Conservation (phyloP, 2,329 filamentous ascomycete species). For the Fusarium goolgardi region DNA sequence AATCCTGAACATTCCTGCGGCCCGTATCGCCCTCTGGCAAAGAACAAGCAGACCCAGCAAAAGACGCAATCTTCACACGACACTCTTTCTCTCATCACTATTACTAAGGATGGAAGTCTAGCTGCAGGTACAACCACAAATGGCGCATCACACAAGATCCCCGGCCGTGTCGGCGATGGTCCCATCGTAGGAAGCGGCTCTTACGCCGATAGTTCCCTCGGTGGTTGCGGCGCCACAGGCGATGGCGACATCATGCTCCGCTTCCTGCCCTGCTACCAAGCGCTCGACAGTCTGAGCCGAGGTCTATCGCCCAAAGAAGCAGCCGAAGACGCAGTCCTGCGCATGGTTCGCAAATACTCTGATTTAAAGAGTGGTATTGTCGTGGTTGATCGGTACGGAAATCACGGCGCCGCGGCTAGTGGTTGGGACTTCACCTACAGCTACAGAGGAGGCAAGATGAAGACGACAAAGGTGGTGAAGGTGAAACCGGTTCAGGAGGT, state of each 20-base stretch:
- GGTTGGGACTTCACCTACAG: constrained; percentile 68
- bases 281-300: constrained; percentile 63
- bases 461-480: constrained; percentile 57
- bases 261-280: constrained; percentile 68
- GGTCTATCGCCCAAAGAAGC: constrained; percentile 62
- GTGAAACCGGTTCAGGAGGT: constrained; percentile 48
- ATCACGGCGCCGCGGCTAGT: constrained; percentile 63
- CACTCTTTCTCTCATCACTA: constrained; percentile 64
- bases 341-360: constrained; percentile 63
- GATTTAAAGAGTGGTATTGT: constrained; percentile 61
- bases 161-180: constrained; percentile 66
- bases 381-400: constrained; percentile 61
- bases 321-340: constrained; percentile 61
- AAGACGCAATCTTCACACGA: constrained; percentile 57
- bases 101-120: constrained; percentile 59
- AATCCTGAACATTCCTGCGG: constrained; percentile 58
- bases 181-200: constrained; percentile 66
- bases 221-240: constrained; percentile 67
- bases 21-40: constrained; percentile 56
- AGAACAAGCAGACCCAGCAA: background rate
- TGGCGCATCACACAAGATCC: constrained; percentile 65
- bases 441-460: constrained; percentile 61
- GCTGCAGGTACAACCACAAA: constrained; percentile 68
- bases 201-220: constrained; percentile 65
- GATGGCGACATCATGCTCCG: constrained; percentile 69